A percentile compares a stretch with the other conserved stretches of the same genome.
These are phyloP conservation scores for Camelina laxa DNA, from an alignment of 345 rosid species.

Conservation along the genomic window DNA sequence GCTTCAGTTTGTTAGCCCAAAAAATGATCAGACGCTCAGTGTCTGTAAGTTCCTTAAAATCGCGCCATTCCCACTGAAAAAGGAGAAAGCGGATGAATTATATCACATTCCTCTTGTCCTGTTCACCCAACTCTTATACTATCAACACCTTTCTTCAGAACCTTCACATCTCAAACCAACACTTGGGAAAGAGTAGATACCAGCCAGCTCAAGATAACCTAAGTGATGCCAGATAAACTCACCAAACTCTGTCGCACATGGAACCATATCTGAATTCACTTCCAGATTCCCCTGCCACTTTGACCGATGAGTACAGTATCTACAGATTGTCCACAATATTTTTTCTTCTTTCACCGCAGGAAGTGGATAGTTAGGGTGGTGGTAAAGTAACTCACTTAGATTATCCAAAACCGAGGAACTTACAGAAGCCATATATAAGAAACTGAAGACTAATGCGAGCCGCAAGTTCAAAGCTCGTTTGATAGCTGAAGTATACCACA, in stretches of 20 bases:
- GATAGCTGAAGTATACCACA: conserved; percentile 94
- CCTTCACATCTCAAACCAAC: conserved; percentile 29
- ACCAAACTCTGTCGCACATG: conserved; percentile 26
- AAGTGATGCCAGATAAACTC: conserved; percentile 27
- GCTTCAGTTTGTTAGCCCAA: conserved; percentile 32
- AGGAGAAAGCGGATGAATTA: conserved; percentile 43
- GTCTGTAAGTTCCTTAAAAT: conserved; percentile 40
- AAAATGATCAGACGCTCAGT: conserved; percentile 29
- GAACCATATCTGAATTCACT: conserved; percentile 24
- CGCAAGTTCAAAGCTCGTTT: conserved; percentile 56
- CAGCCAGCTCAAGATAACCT: neutral
- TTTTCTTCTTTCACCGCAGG: conserved; percentile 30
- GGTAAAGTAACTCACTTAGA: conserved; percentile 19
- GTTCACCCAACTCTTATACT: conserved; percentile 15
- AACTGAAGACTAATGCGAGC: conserved; percentile 31
- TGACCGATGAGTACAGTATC: conserved; percentile 29
- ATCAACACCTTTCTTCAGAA: conserved; percentile 29
- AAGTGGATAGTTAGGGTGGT: conserved; percentile 8
- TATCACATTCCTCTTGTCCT: conserved; percentile 31
- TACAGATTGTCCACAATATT: conserved; percentile 5
- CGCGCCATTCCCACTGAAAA: conserved; percentile 43
- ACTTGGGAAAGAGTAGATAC: conserved; percentile 2
- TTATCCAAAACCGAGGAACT: conserved; percentile 29
- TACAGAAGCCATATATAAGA: conserved; percentile 32
- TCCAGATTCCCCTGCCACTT: conserved; percentile 28